These are phyloP conservation scores for Lactifluus echinatus DNA, from an alignment of 768 basidiomycete genomes.

Conservation along the genomic window DNA sequence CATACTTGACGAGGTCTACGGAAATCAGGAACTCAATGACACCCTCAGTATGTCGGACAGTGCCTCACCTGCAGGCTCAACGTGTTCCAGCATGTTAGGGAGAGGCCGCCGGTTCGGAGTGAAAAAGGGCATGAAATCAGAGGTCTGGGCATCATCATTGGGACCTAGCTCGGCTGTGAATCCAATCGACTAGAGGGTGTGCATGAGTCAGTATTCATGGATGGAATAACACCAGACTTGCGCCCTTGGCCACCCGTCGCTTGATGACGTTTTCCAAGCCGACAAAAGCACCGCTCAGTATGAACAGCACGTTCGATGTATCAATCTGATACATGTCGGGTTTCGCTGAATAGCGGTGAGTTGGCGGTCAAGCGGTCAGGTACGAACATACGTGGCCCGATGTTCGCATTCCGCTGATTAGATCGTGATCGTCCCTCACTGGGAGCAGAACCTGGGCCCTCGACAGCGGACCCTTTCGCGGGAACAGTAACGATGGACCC, in stretches of 20 bases:
- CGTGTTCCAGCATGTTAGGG: conserved; percentile 52
- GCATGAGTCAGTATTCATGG: neutral
- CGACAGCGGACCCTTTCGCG: conserved; percentile 50
- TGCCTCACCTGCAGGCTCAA: conserved; percentile 57
- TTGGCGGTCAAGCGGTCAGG: neutral
- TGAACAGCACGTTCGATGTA: conserved; percentile 90
- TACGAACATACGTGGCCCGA: conserved; percentile 21
- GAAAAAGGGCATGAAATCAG: conserved; percentile 56
- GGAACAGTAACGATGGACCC: conserved; percentile 79
- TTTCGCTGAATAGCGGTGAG: conserved; percentile 33
- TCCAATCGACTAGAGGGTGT: conserved; percentile 66
- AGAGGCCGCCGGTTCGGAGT: conserved; percentile 57
- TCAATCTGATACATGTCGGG: conserved; percentile 70
- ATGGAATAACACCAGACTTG: conserved; percentile 32
- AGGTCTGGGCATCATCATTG: conserved; percentile 30
- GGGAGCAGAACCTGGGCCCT: conserved; percentile 36
- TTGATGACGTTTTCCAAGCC: conserved; percentile 80
- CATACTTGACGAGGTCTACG: conserved; percentile 76
- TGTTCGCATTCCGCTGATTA: conserved; percentile 41
- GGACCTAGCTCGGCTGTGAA: conserved; percentile 54
- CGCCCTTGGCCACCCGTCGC: conserved; percentile 75
- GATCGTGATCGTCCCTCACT: conserved; percentile 41
- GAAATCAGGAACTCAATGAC: neutral
- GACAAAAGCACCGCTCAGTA: conserved; percentile 91
- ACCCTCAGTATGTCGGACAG: neutral